phyloP scores from a whole-genome alignment of 75 land plant species.

The Pinus albicaulis region DNA sequence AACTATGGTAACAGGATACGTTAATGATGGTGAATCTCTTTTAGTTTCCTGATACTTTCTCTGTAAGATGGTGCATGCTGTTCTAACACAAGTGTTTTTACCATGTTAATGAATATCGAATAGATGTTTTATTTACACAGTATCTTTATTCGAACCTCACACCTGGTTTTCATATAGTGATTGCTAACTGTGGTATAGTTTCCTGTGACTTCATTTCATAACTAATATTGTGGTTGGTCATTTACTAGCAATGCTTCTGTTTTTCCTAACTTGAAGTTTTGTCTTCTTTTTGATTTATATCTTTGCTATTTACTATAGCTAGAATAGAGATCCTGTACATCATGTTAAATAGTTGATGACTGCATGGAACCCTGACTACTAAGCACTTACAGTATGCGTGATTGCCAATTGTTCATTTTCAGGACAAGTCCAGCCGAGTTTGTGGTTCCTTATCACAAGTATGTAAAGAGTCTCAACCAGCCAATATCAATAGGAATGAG shows the following conservation, averaged over 20 bases:
- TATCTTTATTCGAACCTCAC: background rate
- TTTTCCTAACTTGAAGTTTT: background rate
- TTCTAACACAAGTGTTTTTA: background rate
- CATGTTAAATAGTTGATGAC: background rate
- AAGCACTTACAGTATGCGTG: background rate
- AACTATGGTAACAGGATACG: background rate
- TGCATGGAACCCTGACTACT: background rate
- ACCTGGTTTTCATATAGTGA: background rate
- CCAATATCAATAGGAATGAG: slow-evolving; percentile 60
- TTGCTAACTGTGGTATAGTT: background rate
- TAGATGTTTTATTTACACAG: background rate
- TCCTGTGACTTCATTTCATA: background rate
- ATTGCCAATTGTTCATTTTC: background rate
- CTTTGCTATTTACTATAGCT: background rate
- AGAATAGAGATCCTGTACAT: background rate
- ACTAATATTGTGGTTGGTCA: background rate
- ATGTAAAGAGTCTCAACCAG: slow-evolving; percentile 35
- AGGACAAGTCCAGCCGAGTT: slow-evolving; percentile 90
- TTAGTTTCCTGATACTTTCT: background rate
- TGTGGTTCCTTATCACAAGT: slow-evolving; percentile 74
- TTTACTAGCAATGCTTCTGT: background rate
- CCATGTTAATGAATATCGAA: background rate
- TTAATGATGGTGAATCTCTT: background rate
- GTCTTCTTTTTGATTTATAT: background rate
- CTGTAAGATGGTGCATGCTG: background rate